Base-by-base conservation (phyloP, 441 rosid species). In the Isatis lusitanica region DNA sequence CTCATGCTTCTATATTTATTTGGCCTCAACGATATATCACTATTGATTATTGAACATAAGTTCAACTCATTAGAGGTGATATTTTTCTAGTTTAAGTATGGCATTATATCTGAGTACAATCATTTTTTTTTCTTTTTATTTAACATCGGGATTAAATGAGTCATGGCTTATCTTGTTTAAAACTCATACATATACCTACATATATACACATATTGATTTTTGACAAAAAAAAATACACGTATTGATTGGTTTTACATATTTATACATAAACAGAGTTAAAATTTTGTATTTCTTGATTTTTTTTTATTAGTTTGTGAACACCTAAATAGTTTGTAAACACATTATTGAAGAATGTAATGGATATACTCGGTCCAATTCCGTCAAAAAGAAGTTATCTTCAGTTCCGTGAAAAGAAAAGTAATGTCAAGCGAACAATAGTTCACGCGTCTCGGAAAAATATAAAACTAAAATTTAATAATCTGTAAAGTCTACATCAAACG, bases 401-500 rank as follows among this genome's bases (percentile, higher is more conserved):
- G 4, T 12, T 60, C 65, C 36, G 59, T 28, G 3, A 28, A 12
- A 12, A 21, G 6, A 38, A 40, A 18, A 39, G 7, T 60, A 2
- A 51, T 7, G 9, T 31, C 30, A 66, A 38, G 1, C 24, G 57
- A 38, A 56, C 11, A 18, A 65, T n/a, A 46, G 51, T 36, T 65
- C 33, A 73, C 72, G 77, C 66, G 66, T 66, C 44, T 57, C 15
- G 46, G 55, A 53, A 72, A 36, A 21, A 21, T 44, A 31, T 44
- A 63, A 0, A 33, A n/a, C 7, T 0, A 7, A 33, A 43, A 40
- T 33, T 21, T 5, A 39, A 8, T n/a, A 42, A 44, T 11, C 26
- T 56, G 60, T 55, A 17, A 60, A 40, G 74, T 68, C 74, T 67
- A 44, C 69, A 61, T 74, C 67, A 68, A 67, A 67, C 74, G 68